These are phyloP conservation scores for Aspergillus felis DNA, from an alignment of 2,329 filamentous ascomycete genomes.

Conservation along the genomic window DNA sequence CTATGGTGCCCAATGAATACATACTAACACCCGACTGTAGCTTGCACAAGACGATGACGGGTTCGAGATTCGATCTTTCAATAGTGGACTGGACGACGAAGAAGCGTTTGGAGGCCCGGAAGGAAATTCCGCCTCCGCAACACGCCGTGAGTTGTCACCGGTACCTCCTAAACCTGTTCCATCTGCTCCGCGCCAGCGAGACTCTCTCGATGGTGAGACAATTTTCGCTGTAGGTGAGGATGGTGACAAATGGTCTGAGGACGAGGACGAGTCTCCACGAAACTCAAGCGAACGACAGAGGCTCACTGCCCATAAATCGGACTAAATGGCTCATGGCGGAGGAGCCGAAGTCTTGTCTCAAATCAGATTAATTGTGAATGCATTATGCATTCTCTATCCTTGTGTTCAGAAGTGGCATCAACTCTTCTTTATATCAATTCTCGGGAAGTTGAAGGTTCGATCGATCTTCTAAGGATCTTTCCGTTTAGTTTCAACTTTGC, in stretches of 20 bases:
- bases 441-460: slow-evolving; percentile 4
- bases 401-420: neutral
- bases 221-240: slow-evolving; percentile 92
- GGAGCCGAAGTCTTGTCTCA: neutral
- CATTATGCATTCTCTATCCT: neutral
- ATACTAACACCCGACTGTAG: slow-evolving; percentile 40
- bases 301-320: slow-evolving; percentile 44
- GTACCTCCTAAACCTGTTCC: slow-evolving; percentile 50
- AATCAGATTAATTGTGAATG: neutral
- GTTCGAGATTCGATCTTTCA: slow-evolving; percentile 92
- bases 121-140: slow-evolving; percentile 28
- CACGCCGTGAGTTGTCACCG: slow-evolving; percentile 36
- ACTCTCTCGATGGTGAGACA: slow-evolving; percentile 80
- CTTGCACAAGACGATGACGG: slow-evolving; percentile 97
- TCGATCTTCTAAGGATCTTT: slow-evolving; percentile 1
- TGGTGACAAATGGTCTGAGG: slow-evolving; percentile 77
- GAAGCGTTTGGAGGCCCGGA: slow-evolving; percentile 44
- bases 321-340: neutral
- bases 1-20: neutral
- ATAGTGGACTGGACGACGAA: slow-evolving; percentile 66
- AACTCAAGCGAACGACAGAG: slow-evolving; percentile 50
- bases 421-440: neutral
- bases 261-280: slow-evolving; percentile 53
- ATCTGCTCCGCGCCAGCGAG: slow-evolving; percentile 49
- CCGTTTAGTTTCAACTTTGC: slow-evolving; percentile 16